Base-by-base conservation (phyloP, 495 filamentous ascomycete genomes). In the Hypoxylon cercidicola region DNA sequence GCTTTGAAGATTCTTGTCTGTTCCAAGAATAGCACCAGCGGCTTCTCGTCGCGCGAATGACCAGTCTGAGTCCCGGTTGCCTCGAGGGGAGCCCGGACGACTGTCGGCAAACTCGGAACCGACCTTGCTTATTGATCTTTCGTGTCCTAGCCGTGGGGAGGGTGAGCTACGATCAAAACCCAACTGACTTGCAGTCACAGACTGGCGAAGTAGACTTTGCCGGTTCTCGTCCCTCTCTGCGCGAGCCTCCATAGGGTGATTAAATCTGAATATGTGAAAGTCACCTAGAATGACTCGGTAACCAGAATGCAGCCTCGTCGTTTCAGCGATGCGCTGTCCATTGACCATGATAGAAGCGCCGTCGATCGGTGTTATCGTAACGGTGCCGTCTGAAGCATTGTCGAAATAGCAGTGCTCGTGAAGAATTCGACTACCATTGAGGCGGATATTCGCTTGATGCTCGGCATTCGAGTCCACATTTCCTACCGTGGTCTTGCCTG, bases 201-300 rank as follows among this genome's bases (percentile, higher is more conserved):
- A 93, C 69, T 99, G 94, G 49, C 94, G 87, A 53, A 99, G 79
- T 8, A 94, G 78, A 69, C 92, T 97, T 66, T 93, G 87, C 20
- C 72, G 66, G 18, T 73, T 72, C 67, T 97, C 93, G 12, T 93
- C 93, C 52, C 96, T 81, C 75, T 99, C 95, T 6, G 93, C 93
- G 12, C 92, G 87, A 34, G 96, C 95, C 78, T 99, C 95, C 80
- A 96, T 88, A 0, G 95, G 95, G 73, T 99, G 92, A 66, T 99
- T 99, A 80, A 99, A 99, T 57, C 95, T 85, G 77, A 98, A 99
- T 55, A 99, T 99, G 73, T 99, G 95, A 71, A 99, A 99, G 75
- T 99, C 95, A 13, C 96, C 95, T 9, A 99, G 79, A 46, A 99
- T 99, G 41, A 99, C 91, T 23, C 95, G 90, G 75, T 91, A 95